Percentiles rank a stretch among this genome's conserved stretches.
phyloP scores from a whole-genome alignment of 2,329 filamentous ascomycete species.

The Arachnomyces sp. region DNA sequence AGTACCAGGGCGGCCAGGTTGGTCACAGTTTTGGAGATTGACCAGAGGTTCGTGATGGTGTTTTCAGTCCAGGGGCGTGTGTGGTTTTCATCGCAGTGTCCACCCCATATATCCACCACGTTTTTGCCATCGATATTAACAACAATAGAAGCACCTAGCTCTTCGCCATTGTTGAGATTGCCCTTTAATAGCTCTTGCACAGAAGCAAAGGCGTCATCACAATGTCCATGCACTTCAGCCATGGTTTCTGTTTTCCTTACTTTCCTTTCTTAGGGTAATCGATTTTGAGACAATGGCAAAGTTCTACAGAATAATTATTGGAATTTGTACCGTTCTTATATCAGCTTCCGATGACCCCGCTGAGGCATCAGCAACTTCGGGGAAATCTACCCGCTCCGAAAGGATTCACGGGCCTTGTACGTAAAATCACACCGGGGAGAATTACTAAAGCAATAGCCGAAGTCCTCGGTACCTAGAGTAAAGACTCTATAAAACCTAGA shows the following conservation, averaged over 20 bases:
- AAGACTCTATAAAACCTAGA: too few species aligned
- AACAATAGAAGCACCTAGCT: conserved; percentile 40
- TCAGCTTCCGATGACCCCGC: too few species aligned
- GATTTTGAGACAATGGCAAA: conserved; percentile 34
- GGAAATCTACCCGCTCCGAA: too few species aligned
- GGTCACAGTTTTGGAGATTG: conserved; percentile 33
- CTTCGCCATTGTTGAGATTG: conserved; percentile 30
- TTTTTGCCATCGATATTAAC: conserved; percentile 36
- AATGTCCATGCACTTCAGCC: conserved; percentile 29
- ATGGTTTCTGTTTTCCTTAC: conserved; percentile 29
- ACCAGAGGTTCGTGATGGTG: conserved; percentile 37
- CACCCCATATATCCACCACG: conserved; percentile 42
- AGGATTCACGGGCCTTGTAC: too few species aligned
- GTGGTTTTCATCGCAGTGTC: conserved; percentile 24
- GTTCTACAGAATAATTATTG: conserved; percentile 1
- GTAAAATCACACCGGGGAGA: too few species aligned
- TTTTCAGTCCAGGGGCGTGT: conserved; percentile 32
- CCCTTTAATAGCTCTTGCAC: conserved; percentile 29
- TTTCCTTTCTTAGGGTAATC: conserved; percentile 17
- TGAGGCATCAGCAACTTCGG: too few species aligned
- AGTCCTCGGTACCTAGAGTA: too few species aligned
- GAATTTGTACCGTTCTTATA: too few species aligned
- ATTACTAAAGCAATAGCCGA: too few species aligned
- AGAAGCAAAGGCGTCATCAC: conserved; percentile 29
- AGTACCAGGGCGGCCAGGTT: conserved; percentile 33